phyloP scores from a whole-genome alignment of 306 rosid genomes.

The Fragaria nilgerrensis region DNA sequence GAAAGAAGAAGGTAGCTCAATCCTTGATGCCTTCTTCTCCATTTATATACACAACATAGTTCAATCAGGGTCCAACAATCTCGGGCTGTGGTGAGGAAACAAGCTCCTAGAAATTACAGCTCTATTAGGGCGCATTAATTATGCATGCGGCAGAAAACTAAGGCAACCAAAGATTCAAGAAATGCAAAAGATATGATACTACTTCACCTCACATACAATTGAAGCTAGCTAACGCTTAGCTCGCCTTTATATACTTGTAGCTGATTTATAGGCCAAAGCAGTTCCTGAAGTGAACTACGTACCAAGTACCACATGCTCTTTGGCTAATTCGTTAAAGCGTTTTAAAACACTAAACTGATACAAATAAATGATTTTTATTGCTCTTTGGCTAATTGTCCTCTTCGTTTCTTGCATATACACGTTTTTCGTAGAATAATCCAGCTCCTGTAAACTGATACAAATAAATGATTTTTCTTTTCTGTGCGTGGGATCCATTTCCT shows the following conservation, averaged over 20 bases:
- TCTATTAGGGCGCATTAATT: not conserved
- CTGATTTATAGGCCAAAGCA: not conserved
- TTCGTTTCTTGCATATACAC: too few species aligned
- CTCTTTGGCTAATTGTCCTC: too few species aligned
- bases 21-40: not conserved
- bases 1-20: not conserved
- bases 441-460: not conserved
- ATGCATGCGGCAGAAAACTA: not conserved
- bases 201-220: not conserved
- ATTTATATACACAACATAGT: not conserved
- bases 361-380: too few species aligned
- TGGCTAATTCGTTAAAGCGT: not conserved
- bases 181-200: slow-evolving; percentile 18
- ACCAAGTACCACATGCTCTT: not conserved
- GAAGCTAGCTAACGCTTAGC: not conserved
- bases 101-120: not conserved
- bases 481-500: too few species aligned
- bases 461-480: too few species aligned
- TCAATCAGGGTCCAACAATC: slow-evolving; percentile 2
- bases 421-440: not conserved
- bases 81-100: not conserved
- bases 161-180: slow-evolving; percentile 15
- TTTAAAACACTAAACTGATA: too few species aligned
- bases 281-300: not conserved
- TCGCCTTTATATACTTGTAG: not conserved